phyloP scores from a whole-genome alignment of 2,329 filamentous ascomycete species.

The Cladophialophora immunda region DNA sequence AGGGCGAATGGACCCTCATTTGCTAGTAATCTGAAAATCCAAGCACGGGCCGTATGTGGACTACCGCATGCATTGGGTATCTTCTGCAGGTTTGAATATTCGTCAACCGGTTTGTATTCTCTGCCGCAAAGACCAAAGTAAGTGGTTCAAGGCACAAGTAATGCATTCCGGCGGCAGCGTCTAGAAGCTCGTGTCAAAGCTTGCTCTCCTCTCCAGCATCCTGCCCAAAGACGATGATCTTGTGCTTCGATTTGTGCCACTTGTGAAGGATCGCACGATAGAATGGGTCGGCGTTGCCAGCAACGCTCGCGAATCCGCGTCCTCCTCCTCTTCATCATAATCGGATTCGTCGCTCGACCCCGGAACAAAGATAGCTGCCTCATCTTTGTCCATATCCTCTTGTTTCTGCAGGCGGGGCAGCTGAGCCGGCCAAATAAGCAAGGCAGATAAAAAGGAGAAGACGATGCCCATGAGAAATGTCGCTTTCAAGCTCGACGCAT shows the following conservation, averaged over 20 bases:
- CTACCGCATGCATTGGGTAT: no score
- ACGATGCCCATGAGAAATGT: slow-evolving; percentile 34
- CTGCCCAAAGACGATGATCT: neutral
- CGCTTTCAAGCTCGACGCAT: slow-evolving; percentile 34
- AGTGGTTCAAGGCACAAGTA: neutral
- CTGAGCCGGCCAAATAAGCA: slow-evolving; percentile 33
- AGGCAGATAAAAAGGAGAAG: slow-evolving; percentile 23
- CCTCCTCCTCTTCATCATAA: slow-evolving; percentile 6
- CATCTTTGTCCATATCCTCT: slow-evolving; percentile 24
- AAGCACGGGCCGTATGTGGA: no score
- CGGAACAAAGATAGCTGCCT: slow-evolving; percentile 5
- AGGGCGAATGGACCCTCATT: no score
- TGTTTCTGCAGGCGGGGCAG: slow-evolving; percentile 34
- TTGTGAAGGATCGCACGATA: slow-evolving; percentile 13
- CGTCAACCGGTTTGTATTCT: no score
- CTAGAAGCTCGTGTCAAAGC: slow-evolving; percentile 23
- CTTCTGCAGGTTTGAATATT: no score
- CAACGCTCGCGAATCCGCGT: slow-evolving; percentile 7
- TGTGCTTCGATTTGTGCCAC: slow-evolving; percentile 14
- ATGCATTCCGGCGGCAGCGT: neutral
- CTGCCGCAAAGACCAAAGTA: no score
- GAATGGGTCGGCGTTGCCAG: slow-evolving; percentile 5
- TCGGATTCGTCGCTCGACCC: neutral
- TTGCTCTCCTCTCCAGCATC: slow-evolving; percentile 21
- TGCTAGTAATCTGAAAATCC: no score